A percentile compares a stretch with the other conserved stretches of the same genome.
Conservation (phyloP, 306 rosid species). For the Chamaecrista fasciculata region DNA sequence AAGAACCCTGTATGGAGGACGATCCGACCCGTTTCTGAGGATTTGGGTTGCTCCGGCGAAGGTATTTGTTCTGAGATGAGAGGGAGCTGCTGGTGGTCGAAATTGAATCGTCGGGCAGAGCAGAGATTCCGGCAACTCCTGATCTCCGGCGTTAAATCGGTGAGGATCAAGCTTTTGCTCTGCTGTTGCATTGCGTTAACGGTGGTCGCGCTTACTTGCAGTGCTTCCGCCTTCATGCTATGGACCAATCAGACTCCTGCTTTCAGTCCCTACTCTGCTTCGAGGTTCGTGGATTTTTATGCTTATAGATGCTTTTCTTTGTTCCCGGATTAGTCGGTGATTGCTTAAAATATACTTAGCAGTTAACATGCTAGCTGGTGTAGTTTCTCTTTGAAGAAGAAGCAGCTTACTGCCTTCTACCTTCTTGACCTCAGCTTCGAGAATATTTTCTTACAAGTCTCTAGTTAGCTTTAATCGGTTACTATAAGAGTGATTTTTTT, state of each 20-base stretch:
- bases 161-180: conserved; percentile 70
- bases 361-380: background rate
- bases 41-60: conserved; percentile 19
- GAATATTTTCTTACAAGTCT: background rate
- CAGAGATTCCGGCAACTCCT: conserved; percentile 63
- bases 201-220: conserved; percentile 45
- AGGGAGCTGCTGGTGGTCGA: conserved; percentile 45
- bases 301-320: background rate
- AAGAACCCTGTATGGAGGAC: background rate
- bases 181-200: conserved; percentile 60
- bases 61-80: conserved; percentile 48
- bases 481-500: background rate
- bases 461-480: background rate
- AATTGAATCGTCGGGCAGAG: conserved; percentile 58
- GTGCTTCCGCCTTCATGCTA: conserved; percentile 48
- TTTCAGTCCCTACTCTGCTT: conserved; percentile 33
- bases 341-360: background rate
- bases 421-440: background rate
- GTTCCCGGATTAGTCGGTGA: background rate
- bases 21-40: conserved; percentile 12
- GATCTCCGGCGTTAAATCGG: conserved; percentile 63
- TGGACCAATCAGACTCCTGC: conserved; percentile 44
- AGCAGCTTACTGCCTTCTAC: too few species aligned
- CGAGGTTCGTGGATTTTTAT: conserved; percentile 52
- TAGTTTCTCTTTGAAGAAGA: background rate